Evolutionary conservation across 805 yeast genomes (phyloP).

Genomic region (Metschnikowia lachancei): DNA sequence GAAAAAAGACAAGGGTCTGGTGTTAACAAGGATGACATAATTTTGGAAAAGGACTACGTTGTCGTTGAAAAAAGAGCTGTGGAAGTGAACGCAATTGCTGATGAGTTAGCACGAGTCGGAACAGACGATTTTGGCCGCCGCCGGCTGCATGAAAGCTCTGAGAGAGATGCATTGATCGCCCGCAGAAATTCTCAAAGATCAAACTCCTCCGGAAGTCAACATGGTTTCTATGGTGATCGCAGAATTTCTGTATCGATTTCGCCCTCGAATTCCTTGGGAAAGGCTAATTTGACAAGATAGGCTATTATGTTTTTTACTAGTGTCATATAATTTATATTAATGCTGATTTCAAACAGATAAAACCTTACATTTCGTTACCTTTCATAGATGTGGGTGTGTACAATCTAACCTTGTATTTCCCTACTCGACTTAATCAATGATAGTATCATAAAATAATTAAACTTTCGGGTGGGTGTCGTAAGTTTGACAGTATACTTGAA

Average conservation of each 20-base stretch:
- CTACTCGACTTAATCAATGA: no score
- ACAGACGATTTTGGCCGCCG: constrained; percentile 47
- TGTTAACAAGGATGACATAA: constrained; percentile 40
- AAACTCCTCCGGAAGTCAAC: constrained; percentile 47
- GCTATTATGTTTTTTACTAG: no score
- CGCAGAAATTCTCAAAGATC: constrained; percentile 44
- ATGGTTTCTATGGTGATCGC: constrained; percentile 63
- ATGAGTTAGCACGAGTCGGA: constrained; percentile 73
- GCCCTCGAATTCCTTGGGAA: constrained; percentile 85
- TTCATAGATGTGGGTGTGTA: no score
- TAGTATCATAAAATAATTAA: no score
- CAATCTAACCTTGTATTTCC: no score
- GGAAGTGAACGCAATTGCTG: constrained; percentile 94
- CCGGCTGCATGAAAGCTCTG: constrained; percentile 30
- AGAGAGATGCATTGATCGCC: constrained; percentile 18
- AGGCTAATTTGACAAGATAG: no score
- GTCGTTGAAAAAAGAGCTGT: constrained; percentile 93
- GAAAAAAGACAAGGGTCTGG: constrained; percentile 15
- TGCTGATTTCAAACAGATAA: no score
- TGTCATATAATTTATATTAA: no score
- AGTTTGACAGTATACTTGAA: no score
- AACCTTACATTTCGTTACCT: no score
- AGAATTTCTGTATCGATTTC: constrained; percentile 66
- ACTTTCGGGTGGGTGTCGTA: no score
- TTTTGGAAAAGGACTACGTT: constrained; percentile 81